phyloP scores from a whole-genome alignment of 139 green algal genomes.

The Closterium sp. region DNA sequence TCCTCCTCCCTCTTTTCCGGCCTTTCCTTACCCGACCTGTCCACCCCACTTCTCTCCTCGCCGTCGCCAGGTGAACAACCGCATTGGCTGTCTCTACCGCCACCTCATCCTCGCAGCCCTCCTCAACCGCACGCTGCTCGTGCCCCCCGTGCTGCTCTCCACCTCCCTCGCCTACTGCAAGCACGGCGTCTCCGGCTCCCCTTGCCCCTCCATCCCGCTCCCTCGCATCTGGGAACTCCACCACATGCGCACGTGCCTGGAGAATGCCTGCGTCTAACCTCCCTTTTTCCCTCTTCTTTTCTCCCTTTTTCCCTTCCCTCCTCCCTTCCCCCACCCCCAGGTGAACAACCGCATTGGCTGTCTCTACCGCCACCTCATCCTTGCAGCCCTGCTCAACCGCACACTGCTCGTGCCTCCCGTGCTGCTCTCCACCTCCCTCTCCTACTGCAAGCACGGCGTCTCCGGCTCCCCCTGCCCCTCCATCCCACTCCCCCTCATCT shows the following conservation, averaged over 20 bases:
- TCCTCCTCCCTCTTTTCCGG: no score
- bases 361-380: neutral
- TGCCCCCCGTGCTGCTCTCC: neutral
- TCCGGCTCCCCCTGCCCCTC: neutral
- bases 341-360: neutral
- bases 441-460: neutral
- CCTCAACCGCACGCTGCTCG: neutral
- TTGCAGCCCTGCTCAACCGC: neutral
- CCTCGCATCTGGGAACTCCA: neutral
- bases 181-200: neutral
- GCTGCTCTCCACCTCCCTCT: neutral
- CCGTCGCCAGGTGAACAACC: neutral
- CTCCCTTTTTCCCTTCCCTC: neutral
- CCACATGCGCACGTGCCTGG: neutral
- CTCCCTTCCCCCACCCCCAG: neutral
- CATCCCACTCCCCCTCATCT: neutral
- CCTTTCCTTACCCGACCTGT: no score
- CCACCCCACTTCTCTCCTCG: no score
- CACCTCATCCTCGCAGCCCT: neutral
- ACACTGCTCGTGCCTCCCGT: neutral
- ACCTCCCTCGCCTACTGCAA: neutral
- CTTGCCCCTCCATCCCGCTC: neutral
- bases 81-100: neutral
- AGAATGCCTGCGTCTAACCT: no score
- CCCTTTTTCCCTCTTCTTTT: no score